Percentiles rank a stretch among this genome's conserved stretches.
Conservation (phyloP, 164 flowering plant genomes). For the Magnolia kwangsiensis region DNA sequence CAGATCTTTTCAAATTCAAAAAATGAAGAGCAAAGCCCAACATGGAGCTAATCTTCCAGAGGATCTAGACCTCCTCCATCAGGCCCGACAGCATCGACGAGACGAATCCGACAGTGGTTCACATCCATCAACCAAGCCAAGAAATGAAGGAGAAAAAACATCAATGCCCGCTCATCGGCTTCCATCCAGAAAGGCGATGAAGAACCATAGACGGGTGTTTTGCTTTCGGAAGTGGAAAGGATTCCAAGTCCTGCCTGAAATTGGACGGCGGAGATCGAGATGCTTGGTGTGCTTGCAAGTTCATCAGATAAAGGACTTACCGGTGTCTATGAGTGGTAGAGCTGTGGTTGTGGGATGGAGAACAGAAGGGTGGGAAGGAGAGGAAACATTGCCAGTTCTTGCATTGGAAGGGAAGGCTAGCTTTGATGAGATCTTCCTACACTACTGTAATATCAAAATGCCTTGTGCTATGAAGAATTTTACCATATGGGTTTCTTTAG, state of each 20-base stretch:
- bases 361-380: constrained; percentile 11
- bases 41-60: neutral
- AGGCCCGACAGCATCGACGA: neutral
- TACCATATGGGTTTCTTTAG: constrained; percentile 8
- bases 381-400: constrained; percentile 10
- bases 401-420: constrained; percentile 4
- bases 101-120: neutral
- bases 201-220: neutral
- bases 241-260: neutral
- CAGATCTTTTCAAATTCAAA: neutral
- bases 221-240: constrained; percentile 10
- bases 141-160: neutral
- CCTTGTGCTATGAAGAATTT: constrained; percentile 10
- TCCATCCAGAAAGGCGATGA: neutral
- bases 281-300: constrained; percentile 18
- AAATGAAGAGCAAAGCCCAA: neutral
- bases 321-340: constrained; percentile 5
- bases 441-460: constrained; percentile 5
- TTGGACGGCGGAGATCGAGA: neutral
- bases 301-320: constrained; percentile 14
- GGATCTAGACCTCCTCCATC: constrained; percentile 5
- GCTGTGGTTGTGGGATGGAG: constrained; percentile 13
- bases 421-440: constrained; percentile 18
- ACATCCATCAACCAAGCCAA: neutral
- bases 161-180: neutral